Conservation (phyloP, 768 basidiomycete species). For the Xerocomellus chrysenteron region DNA sequence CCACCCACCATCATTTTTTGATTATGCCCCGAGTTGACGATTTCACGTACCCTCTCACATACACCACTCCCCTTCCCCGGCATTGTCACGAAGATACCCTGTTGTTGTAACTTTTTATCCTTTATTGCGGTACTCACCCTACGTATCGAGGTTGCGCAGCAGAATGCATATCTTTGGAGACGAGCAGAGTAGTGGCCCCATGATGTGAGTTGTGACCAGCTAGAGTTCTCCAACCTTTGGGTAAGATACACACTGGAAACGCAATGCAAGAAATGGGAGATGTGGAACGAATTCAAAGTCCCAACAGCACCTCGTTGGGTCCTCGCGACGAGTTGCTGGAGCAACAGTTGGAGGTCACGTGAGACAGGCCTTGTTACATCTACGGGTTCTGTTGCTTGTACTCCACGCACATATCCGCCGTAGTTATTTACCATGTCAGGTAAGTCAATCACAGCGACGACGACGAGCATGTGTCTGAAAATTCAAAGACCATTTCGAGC, state of each 20-base stretch:
- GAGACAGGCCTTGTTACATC: not conserved
- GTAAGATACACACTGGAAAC: not conserved
- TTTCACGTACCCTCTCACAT: slow-evolving; percentile 27
- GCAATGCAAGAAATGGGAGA: not conserved
- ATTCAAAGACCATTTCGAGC: slow-evolving; percentile 38
- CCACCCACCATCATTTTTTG: slow-evolving; percentile 10
- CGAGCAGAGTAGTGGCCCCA: not conserved
- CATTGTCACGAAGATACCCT: slow-evolving; percentile 37
- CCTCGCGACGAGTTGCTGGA: slow-evolving; percentile 7
- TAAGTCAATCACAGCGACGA: not conserved
- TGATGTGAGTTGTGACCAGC: not conserved
- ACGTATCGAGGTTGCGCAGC: slow-evolving; percentile 36
- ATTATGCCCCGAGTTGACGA: slow-evolving; percentile 34
- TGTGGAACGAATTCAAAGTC: not conserved
- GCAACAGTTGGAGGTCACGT: slow-evolving; percentile 8
- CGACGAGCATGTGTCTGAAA: not conserved
- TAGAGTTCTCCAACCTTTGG: not conserved
- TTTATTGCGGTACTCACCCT: slow-evolving; percentile 26
- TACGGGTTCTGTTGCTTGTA: not conserved
- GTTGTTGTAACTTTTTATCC: slow-evolving; percentile 32
- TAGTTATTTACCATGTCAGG: slow-evolving; percentile 16
- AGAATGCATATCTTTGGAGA: slow-evolving; percentile 37
- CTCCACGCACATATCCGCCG: not conserved
- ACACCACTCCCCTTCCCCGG: slow-evolving; percentile 7
- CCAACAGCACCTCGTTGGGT: not conserved